Evolutionary conservation across 805 yeast genomes (phyloP), one percentile per base, ranked within the genome.

Genomic region (Yamadazyma laniorum): DNA sequence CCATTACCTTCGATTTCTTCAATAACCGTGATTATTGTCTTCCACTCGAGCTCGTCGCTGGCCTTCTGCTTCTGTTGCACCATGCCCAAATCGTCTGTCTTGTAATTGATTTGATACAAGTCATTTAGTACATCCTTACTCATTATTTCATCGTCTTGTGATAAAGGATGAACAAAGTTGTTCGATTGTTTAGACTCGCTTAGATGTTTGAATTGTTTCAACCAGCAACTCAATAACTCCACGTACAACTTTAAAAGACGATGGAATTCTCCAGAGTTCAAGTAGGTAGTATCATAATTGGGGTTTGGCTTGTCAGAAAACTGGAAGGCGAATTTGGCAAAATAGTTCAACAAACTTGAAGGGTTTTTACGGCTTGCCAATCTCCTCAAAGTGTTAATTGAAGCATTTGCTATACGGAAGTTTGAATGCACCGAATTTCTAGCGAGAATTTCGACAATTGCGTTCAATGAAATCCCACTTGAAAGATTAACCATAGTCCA

Each of bases 1-100:
- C 96, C 99, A 54, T 90, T 87, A 0, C 99, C 97, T 60, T 93
- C 99, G 7, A 91, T 86, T 45, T 91, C 97, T 59, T 93, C 98
- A 32, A 93, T 82, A 0, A 85, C 83, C 0, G 96, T 84, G 45
- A 87, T 80, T 13, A 88, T 79, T 32, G 79, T 80, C 48, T 85
- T 86, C 74, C 87, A 70, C 53, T 85, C 91, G 25, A 85, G 58
- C 40, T 80, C 85, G 45, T 84, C 89, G 5, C 72, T 61, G 6
- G 61, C 63, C 35, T 58, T 59, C 19, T 49, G 34, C 29, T 52
- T 56, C 5, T 36, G 26, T 9, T 17, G 42, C 3, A 21, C 25
- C 16, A 29, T 19, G 1, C 39, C 49, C 13, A 60, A 44, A 36
- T 68, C 70, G 3, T 67, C 70, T 11, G 65, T 65, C 25, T 65